Base-by-base conservation (phyloP, 2,329 filamentous ascomycete species). In the Apiospora phragmitis region DNA sequence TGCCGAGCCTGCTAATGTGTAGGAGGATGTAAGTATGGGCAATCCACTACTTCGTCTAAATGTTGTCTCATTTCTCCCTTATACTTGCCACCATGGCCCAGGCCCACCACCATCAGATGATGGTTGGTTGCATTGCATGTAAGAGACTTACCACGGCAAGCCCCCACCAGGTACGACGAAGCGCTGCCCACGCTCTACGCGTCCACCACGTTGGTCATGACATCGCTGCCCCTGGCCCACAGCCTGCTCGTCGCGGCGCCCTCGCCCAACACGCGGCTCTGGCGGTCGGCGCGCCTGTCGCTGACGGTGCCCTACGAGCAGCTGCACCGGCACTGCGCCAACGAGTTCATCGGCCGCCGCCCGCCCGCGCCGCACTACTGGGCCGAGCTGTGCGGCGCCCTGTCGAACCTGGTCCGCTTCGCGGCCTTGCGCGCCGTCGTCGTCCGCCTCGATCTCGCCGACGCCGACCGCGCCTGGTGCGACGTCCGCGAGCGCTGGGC, bases 401-500 rank as follows among this genome's bases (percentile, higher is more conserved):
- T 77, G 7, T 76, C 75, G 3, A 67, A 76, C 66, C 69, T 76
- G 16, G 74, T 70, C 42, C 73, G 74, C 59, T 75, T 76, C 68
- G 68, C 69, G 12, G 68, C 72, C 8, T 68, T 77, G 14, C 68
- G 65, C 18, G 67, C 59, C 14, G 72, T 76, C 12, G 65, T 59
- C 5, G 47, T 76, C 8, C 73, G 75, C 7, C 73, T 77, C 3
- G 74, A 73, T 41, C 65, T 77, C 4, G 69, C 69, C 12, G 73
- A 70, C 38, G 66, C 66, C 35, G 45, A 70, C 32, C 69, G 71
- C 12, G 65, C 69, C 24, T 77, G 76, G 76, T 73, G 72, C 70
- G 70, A 76, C 62, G 75, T 76, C 9, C 75, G 75, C 67, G 75
- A 77, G 71, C 72, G 72, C 65, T 76, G 75, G 74, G 71, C 68